phyloP scores from a whole-genome alignment of 2,329 filamentous ascomycete genomes.

The Trichoderma lentiforme region DNA sequence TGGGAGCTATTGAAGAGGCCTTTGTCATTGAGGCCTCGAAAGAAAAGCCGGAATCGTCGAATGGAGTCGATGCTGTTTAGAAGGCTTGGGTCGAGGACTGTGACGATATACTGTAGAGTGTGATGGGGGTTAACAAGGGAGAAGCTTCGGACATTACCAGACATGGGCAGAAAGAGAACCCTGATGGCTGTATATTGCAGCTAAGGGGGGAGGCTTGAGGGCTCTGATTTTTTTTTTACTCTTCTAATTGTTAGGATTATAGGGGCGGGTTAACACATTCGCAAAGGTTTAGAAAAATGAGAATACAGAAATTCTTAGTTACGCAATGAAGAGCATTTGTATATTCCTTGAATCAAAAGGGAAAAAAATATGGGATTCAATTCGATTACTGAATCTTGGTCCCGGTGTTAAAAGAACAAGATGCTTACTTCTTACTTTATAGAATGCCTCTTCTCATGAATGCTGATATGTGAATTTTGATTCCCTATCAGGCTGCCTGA shows the following conservation, averaged over 20 bases:
- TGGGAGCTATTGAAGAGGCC: conserved; percentile 81
- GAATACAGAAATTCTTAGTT: neutral
- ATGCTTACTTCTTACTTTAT: neutral
- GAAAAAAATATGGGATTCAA: neutral
- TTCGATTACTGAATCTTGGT: neutral
- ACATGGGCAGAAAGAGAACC: neutral
- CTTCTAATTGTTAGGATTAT: neutral
- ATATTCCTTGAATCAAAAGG: neutral
- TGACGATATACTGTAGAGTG: conserved; percentile 5
- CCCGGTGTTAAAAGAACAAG: neutral
- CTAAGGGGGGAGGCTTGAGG: neutral
- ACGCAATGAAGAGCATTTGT: neutral
- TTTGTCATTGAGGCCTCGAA: conserved; percentile 42
- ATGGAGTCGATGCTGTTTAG: conserved; percentile 17
- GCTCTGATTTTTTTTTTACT: neutral
- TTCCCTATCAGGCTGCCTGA: neutral
- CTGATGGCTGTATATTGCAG: neutral
- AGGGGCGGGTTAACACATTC: neutral
- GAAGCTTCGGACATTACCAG: neutral
- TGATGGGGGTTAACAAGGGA: neutral
- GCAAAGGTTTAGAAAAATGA: neutral
- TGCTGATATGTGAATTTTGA: neutral
- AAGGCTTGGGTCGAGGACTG: conserved; percentile 3
- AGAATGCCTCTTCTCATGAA: neutral
- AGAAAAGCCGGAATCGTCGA: conserved; percentile 20